These are phyloP conservation scores for Leishmania martiniquensis DNA, from an alignment of 208 protist species.

Conservation along the genomic window DNA sequence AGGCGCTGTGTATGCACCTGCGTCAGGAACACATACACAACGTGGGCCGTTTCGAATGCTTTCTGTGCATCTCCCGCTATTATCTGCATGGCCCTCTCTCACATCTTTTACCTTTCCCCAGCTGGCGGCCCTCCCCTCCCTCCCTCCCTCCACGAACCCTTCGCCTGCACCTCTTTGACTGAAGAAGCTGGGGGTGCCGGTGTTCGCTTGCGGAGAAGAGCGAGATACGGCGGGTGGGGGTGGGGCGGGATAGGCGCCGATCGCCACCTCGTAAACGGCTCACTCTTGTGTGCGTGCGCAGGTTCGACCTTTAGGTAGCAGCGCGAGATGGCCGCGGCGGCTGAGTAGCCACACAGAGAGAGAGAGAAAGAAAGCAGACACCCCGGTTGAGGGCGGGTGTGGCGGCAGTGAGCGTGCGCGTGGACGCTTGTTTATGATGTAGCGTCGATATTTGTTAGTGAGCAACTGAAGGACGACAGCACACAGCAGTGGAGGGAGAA, in stretches of 20 bases:
- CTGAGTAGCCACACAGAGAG: background rate
- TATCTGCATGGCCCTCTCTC: background rate
- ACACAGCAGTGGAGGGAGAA: background rate
- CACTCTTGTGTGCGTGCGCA: background rate
- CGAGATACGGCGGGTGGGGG: background rate
- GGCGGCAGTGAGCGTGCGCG: background rate
- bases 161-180: background rate
- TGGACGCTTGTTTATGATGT: too few species aligned
- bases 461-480: too few species aligned
- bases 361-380: background rate
- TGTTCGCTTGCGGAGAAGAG: background rate
- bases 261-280: background rate
- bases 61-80: background rate
- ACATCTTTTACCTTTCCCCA: background rate
- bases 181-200: background rate
- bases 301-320: background rate
- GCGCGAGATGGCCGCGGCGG: background rate
- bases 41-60: background rate
- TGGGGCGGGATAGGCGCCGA: background rate
- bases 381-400: background rate
- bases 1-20: background rate
- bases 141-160: background rate
- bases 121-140: background rate
- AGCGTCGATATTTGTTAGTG: too few species aligned
- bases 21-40: background rate